Evolutionary conservation across 2,329 filamentous ascomycete species (phyloP).

Genomic region (Botrytis deweyae): DNA sequence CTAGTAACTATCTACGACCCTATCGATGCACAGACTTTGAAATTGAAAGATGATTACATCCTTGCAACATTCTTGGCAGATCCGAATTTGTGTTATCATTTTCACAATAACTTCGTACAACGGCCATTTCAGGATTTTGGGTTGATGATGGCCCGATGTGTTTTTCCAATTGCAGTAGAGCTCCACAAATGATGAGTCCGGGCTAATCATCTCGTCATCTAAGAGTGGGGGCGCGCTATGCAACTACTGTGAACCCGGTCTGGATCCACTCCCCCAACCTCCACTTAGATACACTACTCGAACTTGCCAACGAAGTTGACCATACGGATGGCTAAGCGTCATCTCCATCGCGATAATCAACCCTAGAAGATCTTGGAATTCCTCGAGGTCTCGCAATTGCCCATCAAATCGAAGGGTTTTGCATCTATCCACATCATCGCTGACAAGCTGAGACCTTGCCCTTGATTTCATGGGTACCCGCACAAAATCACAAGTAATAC

Average conservation of each 20-base stretch:
- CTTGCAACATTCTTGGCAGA: slow-evolving; percentile 4
- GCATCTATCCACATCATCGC: not conserved
- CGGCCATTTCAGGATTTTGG: not conserved
- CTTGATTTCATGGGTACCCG: slow-evolving; percentile 7
- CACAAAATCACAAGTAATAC: not conserved
- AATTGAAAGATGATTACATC: slow-evolving; percentile 2
- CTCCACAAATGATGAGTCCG: slow-evolving; percentile 1
- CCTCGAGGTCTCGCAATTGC: not conserved
- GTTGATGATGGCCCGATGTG: not conserved
- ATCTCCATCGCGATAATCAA: not conserved
- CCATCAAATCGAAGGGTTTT: not conserved
- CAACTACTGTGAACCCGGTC: not conserved
- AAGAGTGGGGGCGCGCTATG: slow-evolving; percentile 6
- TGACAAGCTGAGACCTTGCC: not conserved
- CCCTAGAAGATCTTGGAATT: not conserved
- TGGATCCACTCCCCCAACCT: slow-evolving; percentile 4
- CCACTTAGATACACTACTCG: slow-evolving; percentile 4
- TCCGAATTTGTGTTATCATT: not conserved
- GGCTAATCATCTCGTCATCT: slow-evolving; percentile 15
- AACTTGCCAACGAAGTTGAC: slow-evolving; percentile 6
- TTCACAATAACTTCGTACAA: not conserved
- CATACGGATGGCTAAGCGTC: not conserved
- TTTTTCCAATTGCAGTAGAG: not conserved
- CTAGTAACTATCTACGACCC: not conserved
- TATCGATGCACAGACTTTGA: slow-evolving; percentile 8